A percentile compares a stretch with the other conserved stretches of the same genome.
These are phyloP conservation scores for Yamadazyma sp. DNA, from an alignment of 805 yeast species.

Conservation along the genomic window DNA sequence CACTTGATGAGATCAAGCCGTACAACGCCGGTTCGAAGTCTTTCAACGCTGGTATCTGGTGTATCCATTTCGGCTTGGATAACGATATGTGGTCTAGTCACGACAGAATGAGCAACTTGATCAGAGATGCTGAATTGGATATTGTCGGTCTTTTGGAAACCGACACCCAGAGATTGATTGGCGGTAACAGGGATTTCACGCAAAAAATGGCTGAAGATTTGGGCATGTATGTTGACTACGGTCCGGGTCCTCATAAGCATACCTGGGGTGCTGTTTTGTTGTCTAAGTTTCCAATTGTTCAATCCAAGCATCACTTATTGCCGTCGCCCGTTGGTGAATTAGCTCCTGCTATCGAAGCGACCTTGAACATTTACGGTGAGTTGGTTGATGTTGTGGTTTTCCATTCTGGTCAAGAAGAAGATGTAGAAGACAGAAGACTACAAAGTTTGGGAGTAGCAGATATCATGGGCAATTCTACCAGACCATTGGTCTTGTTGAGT, in stretches of 20 bases:
- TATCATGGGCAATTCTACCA: constrained; percentile 76
- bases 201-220: constrained; percentile 89
- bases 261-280: constrained; percentile 96
- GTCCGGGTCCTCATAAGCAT: constrained; percentile 97
- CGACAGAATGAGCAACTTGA: constrained; percentile 79
- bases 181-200: constrained; percentile 94
- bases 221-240: constrained; percentile 93
- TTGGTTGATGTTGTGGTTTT: constrained; percentile 90
- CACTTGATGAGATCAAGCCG: constrained; percentile 35
- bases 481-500: constrained; percentile 85
- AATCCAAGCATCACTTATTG: constrained; percentile 84
- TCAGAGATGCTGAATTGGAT: constrained; percentile 85
- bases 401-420: constrained; percentile 98
- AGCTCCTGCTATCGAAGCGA: constrained; percentile 98
- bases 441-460: constrained; percentile 76
- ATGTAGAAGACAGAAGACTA: constrained; percentile 85
- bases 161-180: constrained; percentile 89
- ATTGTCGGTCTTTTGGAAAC: constrained; percentile 88
- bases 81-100: constrained; percentile 98
- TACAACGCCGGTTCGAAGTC: constrained; percentile 52
- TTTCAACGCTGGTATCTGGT: constrained; percentile 97
- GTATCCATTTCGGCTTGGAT: constrained; percentile 94
- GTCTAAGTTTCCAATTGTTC: constrained; percentile 90
- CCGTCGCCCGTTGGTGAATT: constrained; percentile 98
- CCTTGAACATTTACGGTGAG: constrained; percentile 86